Percentiles rank a stretch among this genome's conserved stretches.
Evolutionary conservation across 352 stramenopile species (phyloP).

Genomic region (Thalassiosira livingstoniorum): DNA sequence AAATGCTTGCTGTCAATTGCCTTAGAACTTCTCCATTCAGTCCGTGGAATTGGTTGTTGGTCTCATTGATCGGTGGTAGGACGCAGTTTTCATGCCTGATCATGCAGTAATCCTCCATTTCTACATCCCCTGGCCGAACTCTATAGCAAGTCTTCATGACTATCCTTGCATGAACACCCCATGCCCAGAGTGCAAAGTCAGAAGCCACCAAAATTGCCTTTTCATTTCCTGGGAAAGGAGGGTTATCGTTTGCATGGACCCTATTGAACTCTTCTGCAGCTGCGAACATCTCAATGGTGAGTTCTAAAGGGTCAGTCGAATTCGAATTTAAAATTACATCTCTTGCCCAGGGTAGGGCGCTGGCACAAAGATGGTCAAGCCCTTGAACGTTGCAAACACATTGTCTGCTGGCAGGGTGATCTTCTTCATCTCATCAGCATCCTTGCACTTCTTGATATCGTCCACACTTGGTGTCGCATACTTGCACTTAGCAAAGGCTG

Average conservation of each 20-base stretch:
- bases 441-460: neutral
- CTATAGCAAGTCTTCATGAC: neutral
- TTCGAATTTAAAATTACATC: neutral
- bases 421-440: neutral
- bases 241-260: neutral
- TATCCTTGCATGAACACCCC: neutral
- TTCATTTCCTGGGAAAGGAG: neutral
- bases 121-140: neutral
- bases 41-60: neutral
- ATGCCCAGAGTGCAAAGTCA: neutral
- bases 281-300: neutral
- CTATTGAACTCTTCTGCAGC: constrained; percentile 6
- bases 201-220: neutral
- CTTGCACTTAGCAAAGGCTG: neutral
- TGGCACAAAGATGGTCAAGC: neutral
- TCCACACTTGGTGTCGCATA: neutral
- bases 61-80: neutral
- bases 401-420: neutral
- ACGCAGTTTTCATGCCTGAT: neutral
- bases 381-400: neutral
- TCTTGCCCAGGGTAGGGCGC: neutral
- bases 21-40: neutral
- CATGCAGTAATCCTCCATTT: neutral
- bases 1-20: neutral
- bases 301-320: neutral